Evolutionary conservation across 148 eudicot genomes (phyloP).

Genomic region (Dianthus caryophyllus): DNA sequence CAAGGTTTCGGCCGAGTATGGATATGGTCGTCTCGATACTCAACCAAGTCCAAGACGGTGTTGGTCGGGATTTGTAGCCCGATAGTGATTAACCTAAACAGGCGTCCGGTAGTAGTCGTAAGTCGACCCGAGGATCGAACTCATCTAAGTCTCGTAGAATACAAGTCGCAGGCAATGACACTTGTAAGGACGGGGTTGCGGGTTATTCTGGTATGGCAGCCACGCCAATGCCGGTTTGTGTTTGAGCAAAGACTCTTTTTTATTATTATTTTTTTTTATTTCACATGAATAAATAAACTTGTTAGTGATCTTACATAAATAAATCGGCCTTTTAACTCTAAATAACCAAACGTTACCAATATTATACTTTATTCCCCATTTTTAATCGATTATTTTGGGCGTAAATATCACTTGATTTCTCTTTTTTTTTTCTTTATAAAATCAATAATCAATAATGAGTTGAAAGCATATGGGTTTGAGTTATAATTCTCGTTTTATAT

Average conservation of each 20-base stretch:
- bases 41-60: conserved; percentile 47
- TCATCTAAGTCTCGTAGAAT: conserved; percentile 4
- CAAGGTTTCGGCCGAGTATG: conserved; percentile 65
- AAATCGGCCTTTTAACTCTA: background rate
- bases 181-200: conserved; percentile 7
- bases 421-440: too few species aligned
- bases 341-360: too few species aligned
- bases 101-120: background rate
- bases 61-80: conserved; percentile 25
- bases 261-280: too few species aligned
- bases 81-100: background rate
- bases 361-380: too few species aligned
- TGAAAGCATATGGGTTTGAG: too few species aligned
- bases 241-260: background rate
- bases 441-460: too few species aligned
- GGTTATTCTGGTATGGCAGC: background rate
- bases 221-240: conserved; percentile 19
- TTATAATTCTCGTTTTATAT: too few species aligned
- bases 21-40: conserved; percentile 51
- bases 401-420: too few species aligned
- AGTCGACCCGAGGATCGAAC: conserved; percentile 15
- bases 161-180: background rate
- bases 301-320: too few species aligned
- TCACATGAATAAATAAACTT: too few species aligned
- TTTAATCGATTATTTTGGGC: too few species aligned